Conservation (phyloP, 345 rosid species). For the Rhodomyrtus tomentosa region DNA sequence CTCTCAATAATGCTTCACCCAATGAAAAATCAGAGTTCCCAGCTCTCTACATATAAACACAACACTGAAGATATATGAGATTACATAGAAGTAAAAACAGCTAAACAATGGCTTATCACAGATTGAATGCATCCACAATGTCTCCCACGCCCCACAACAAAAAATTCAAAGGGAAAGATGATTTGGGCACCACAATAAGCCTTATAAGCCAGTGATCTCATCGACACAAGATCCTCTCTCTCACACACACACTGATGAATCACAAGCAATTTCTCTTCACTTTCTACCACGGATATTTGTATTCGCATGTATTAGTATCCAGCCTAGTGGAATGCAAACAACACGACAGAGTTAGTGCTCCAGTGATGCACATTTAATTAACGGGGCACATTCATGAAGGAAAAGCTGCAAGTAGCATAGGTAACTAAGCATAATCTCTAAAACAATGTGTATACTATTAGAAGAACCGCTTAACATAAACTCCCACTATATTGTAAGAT, state of each 20-base stretch:
- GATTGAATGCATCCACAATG: background rate
- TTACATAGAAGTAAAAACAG: background rate
- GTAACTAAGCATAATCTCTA: background rate
- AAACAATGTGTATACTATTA: background rate
- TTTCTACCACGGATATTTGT: background rate
- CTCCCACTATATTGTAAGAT: background rate
- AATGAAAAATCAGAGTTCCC: slow-evolving; percentile 34
- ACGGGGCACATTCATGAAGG: background rate
- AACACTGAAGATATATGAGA: background rate
- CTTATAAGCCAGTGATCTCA: background rate
- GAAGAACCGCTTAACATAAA: background rate
- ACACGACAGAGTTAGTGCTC: background rate
- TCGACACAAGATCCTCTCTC: background rate
- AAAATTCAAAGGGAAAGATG: background rate
- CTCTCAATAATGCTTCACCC: slow-evolving; percentile 56
- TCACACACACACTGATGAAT: background rate
- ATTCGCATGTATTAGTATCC: background rate
- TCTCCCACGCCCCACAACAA: background rate
- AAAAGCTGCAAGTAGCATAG: background rate
- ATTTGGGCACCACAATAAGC: background rate
- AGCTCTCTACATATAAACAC: slow-evolving; percentile 32
- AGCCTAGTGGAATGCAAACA: background rate
- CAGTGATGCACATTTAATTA: background rate
- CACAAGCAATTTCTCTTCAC: background rate
- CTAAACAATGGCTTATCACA: background rate